These are phyloP conservation scores for Fusarium sublunatum DNA, from an alignment of 2,329 filamentous ascomycete species.

Conservation along the genomic window DNA sequence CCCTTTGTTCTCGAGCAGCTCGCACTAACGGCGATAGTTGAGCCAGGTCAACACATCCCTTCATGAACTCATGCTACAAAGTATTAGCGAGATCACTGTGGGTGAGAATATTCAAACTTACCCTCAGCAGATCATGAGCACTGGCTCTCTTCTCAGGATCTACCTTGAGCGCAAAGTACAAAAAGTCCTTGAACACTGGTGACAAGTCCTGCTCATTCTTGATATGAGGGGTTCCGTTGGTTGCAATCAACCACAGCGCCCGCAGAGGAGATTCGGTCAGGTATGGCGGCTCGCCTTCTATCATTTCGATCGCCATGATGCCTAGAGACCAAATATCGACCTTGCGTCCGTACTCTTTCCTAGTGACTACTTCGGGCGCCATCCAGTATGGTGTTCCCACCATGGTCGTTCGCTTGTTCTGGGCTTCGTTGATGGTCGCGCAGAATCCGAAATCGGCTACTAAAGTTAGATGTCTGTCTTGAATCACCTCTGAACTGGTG, in stretches of 20 bases:
- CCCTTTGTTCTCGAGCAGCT: slow-evolving; percentile 84
- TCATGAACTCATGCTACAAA: slow-evolving; percentile 81
- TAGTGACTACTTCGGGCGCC: slow-evolving; percentile 96
- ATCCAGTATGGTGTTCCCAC: slow-evolving; percentile 99
- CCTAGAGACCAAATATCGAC: slow-evolving; percentile 99
- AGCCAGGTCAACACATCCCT: slow-evolving; percentile 75
- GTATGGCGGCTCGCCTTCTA: slow-evolving; percentile 97
- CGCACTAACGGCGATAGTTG: slow-evolving; percentile 88
- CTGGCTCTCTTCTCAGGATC: slow-evolving; percentile 97
- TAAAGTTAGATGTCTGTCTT: slow-evolving; percentile 52
- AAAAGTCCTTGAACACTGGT: slow-evolving; percentile 86
- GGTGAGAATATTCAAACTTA: slow-evolving; percentile 63
- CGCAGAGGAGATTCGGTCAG: slow-evolving; percentile 93
- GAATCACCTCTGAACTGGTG: not conserved
- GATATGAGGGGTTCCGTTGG: slow-evolving; percentile 93
- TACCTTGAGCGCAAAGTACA: slow-evolving; percentile 93
- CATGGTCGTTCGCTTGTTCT: slow-evolving; percentile 98
- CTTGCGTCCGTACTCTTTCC: slow-evolving; percentile 97
- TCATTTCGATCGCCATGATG: slow-evolving; percentile 99
- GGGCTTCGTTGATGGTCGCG: slow-evolving; percentile 95
- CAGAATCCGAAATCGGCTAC: slow-evolving; percentile 98
- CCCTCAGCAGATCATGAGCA: slow-evolving; percentile 90
- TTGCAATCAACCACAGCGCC: slow-evolving; percentile 95
- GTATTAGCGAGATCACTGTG: slow-evolving; percentile 30
- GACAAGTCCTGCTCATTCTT: slow-evolving; percentile 91